Base-by-base conservation (phyloP, 2,329 filamentous ascomycete species). In the Cytospora piceae region DNA sequence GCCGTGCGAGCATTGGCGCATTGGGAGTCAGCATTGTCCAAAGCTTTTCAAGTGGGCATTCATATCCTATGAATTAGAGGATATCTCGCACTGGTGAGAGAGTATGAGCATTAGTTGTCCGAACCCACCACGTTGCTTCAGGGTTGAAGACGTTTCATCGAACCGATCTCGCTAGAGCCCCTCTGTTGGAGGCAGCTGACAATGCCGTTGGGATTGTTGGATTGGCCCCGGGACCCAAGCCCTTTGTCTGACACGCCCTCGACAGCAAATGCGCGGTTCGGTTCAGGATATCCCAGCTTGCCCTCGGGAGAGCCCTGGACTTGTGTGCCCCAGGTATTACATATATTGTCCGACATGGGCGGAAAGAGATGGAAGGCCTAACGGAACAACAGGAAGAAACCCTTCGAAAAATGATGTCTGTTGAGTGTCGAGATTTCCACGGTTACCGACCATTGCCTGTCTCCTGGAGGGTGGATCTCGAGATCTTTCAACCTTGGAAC, bases 241-340 rank as follows among this genome's bases (percentile, higher is more conserved):
- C 39, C 61, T 63, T 63, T 63, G 61, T 63, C 39, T 37, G 61
- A 57, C 27, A 55, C 55, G 53, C 56, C 53, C 39, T 63, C 31
- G 42, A 57, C 37, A 34, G 31, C 39, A 39, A 42, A 42, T 54
- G 61, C 61, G 39, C 15, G 51, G 61, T 39, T 14, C 15, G 60
- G 32, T 29, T 29, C 39, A 63, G 60, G 53, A 62, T 62, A 62
- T 54, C 60, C 52, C 53, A 32, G 52, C 52, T 8, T 49, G 24
- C 4, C 4, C 8, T 31, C 31, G 31, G 31, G 31, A 22, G 5
- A 31, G 53, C 39, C 61, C 61, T 55, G 42, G 39, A 42, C 39
- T 54, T 51, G 55, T 55, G 39, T 63, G 52, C 61, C 53, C 51
- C 52, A 29, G 3, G 5, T 29, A 29, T 29, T 3, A 29, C 55